These are phyloP conservation scores for Durotheca rogersii DNA, from an alignment of 495 filamentous ascomycete species.

Conservation along the genomic window DNA sequence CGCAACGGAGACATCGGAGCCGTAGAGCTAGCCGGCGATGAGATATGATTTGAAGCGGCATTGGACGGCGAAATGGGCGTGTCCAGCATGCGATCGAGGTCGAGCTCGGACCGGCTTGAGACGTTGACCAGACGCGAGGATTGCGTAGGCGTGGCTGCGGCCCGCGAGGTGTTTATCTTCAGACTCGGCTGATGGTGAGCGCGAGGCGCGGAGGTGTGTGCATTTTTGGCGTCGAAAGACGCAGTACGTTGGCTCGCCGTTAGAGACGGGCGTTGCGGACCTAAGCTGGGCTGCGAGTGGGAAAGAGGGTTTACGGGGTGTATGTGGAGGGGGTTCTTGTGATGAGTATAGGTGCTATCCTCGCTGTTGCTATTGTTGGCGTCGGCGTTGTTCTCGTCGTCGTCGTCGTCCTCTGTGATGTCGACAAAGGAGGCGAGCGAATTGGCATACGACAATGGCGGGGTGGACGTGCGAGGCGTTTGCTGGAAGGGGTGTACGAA, in stretches of 20 bases:
- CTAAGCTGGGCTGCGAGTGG: conserved; percentile 29
- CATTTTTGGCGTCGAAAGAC: conserved; percentile 40
- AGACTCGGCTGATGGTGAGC: conserved; percentile 38
- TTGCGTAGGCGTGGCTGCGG: conserved; percentile 30
- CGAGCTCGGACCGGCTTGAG: conserved; percentile 45
- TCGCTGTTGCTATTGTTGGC: conserved; percentile 14
- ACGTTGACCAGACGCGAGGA: conserved; percentile 44
- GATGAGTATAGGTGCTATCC: conserved; percentile 12
- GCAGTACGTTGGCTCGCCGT: conserved; percentile 44
- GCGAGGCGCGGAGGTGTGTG: conserved; percentile 20
- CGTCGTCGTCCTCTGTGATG: conserved; percentile 53
- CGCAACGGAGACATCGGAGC: conserved; percentile 52
- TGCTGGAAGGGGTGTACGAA: conserved; percentile 61
- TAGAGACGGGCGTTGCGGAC: conserved; percentile 39
- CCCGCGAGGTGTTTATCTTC: conserved; percentile 45
- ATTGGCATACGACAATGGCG: conserved; percentile 55
- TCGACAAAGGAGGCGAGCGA: conserved; percentile 51
- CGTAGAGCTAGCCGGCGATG: conserved; percentile 31
- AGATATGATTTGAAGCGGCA: conserved; percentile 10
- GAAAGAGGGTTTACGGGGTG: conserved; percentile 26
- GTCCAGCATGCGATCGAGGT: conserved; percentile 36
- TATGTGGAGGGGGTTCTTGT: conserved; percentile 22
- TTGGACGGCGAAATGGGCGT: conserved; percentile 34
- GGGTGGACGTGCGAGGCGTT: conserved; percentile 57
- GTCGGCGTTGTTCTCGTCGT: conserved; percentile 31